phyloP scores from a whole-genome alignment of 176 grass and related monocot species.

The Carex pumila region DNA sequence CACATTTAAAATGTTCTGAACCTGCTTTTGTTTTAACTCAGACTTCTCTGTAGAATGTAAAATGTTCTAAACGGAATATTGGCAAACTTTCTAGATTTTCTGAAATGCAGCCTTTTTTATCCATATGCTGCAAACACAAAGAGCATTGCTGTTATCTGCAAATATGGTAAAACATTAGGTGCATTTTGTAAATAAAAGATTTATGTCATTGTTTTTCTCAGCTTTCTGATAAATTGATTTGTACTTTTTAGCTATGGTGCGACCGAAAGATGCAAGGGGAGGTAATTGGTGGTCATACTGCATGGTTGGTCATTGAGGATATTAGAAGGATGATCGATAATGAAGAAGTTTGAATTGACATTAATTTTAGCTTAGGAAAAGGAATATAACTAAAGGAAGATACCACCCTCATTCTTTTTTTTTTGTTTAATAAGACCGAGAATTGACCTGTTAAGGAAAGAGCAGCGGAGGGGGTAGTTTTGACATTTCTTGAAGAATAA shows the following conservation, averaged over 20 bases:
- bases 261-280: conserved; percentile 46
- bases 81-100: background rate
- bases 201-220: background rate
- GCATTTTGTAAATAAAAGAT: background rate
- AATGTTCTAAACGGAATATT: background rate
- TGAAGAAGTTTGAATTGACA: conserved; percentile 35
- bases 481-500: background rate
- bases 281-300: conserved; percentile 67
- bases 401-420: background rate
- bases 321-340: conserved; percentile 73
- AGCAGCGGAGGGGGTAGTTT: background rate
- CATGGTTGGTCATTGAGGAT: conserved; percentile 77
- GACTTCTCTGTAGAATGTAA: background rate
- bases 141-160: background rate
- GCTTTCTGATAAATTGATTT: conserved; percentile 26
- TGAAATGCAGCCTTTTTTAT: background rate
- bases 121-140: background rate
- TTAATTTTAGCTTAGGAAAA: background rate
- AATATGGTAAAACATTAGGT: background rate
- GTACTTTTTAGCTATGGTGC: conserved; percentile 63
- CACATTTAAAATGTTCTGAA: background rate
- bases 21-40: background rate
- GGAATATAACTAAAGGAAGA: background rate
- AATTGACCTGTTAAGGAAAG: background rate
- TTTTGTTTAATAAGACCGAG: background rate